phyloP scores from a whole-genome alignment of 2,329 filamentous ascomycete species.

The Pseudogymnoascus sp. region DNA sequence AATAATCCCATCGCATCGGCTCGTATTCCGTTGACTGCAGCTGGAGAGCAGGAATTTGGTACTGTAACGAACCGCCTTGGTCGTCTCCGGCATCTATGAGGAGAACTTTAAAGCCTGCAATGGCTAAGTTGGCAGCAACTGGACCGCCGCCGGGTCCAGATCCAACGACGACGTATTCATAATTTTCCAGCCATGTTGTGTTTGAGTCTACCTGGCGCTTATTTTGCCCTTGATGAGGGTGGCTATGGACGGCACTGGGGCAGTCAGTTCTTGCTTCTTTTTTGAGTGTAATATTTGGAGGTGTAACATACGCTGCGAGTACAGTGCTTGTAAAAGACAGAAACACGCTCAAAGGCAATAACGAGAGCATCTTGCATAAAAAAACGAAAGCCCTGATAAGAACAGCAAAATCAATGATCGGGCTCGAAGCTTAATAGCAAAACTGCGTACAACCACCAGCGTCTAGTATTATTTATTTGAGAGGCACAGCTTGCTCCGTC shows the following conservation, averaged over 20 bases:
- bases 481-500: background rate
- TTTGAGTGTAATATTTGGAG: background rate
- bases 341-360: conserved; percentile 1
- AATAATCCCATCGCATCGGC: conserved; percentile 44
- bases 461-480: background rate
- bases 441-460: background rate
- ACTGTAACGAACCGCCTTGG: conserved; percentile 32
- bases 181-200: conserved; percentile 19
- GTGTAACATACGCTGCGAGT: background rate
- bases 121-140: conserved; percentile 40
- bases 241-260: background rate
- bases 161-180: conserved; percentile 46
- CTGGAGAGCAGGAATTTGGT: conserved; percentile 40
- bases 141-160: conserved; percentile 42
- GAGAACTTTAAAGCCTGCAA: conserved; percentile 41
- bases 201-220: background rate
- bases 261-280: background rate
- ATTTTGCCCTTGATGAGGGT: background rate
- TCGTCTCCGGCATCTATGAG: conserved; percentile 46
- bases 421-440: background rate
- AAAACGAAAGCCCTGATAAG: background rate
- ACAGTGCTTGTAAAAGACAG: background rate
- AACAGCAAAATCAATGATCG: background rate
- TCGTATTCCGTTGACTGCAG: conserved; percentile 38
- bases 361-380: background rate